Evolutionary conservation across 1,139 yeast species (phyloP), one percentile per base, ranked within the genome.

Genomic region (Suhomyces yuchorum): DNA sequence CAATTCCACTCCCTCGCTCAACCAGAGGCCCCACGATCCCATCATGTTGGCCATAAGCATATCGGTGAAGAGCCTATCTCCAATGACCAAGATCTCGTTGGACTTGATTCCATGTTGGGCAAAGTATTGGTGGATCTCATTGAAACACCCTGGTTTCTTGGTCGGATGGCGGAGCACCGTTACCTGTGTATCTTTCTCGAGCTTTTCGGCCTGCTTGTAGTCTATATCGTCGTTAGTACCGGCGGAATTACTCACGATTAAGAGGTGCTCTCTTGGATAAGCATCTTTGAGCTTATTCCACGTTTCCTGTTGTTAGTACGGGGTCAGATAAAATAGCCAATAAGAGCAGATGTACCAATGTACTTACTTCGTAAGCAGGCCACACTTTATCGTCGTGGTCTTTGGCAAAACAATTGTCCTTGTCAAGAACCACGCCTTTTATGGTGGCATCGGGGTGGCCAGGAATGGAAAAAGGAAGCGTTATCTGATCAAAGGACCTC

Each of bases 381-480:
- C 91, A 91, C 2, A 93, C 87, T 51, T 81, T 79, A 56, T 85
- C 87, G 49, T 84, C 87, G 51, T 89, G 87, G 41, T 95, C 96
- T 55, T 79, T 77, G 4, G 99, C 96, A 65, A 93, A 87, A 61
- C 98, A 93, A 64, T 93, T 95, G 67, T 93, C 99, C 65, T 95
- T 93, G 63, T 93, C 99, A 24, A 93, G 73, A 0, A 93, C 95
- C 2, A 93, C 78, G 0, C 95, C 97, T 56, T 81, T 85, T 51
- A 91, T 87, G 1, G 32, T 33, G 24, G 51, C 52, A 3, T 44
- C 47, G 7, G 54, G 56, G 26, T 49, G 46, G 41, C 35, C 32
- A 8, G 51, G 51, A 24, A 48, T 48, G 17, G 41, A 40, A 24
- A 48, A 44, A 2, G 51, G 51, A 20, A 48, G 35, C 1, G 46